Evolutionary conservation across 805 yeast species (phyloP).

Genomic region (Tetrapisispora nanseiensis): DNA sequence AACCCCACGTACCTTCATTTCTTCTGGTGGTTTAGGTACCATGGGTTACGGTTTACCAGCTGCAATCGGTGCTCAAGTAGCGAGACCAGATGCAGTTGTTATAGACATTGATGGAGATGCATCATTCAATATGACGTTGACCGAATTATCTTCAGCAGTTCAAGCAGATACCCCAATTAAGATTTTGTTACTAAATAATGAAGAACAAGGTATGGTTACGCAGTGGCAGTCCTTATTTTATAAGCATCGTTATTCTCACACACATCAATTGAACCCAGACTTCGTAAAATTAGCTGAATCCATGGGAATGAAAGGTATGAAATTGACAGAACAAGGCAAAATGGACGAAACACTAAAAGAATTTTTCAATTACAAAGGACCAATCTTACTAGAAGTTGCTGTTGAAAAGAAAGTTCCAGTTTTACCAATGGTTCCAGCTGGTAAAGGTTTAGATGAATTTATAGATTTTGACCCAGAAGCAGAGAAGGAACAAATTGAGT

Average conservation of each 20-base stretch:
- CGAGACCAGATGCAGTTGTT: slow-evolving; percentile 87
- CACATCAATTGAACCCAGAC: slow-evolving; percentile 92
- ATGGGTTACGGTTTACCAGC: slow-evolving; percentile 98
- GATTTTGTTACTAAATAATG: slow-evolving; percentile 83
- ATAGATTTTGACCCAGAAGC: slow-evolving; percentile 76
- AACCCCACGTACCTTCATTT: slow-evolving; percentile 82
- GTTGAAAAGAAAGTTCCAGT: slow-evolving; percentile 91
- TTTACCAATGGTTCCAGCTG: slow-evolving; percentile 96
- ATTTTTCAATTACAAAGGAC: slow-evolving; percentile 70
- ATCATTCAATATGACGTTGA: slow-evolving; percentile 95
- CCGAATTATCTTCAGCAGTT: slow-evolving; percentile 87
- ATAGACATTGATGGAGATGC: slow-evolving; percentile 99
- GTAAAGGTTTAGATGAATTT: slow-evolving; percentile 89
- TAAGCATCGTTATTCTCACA: slow-evolving; percentile 95
- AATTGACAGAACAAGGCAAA: slow-evolving; percentile 61
- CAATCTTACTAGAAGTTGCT: slow-evolving; percentile 80
- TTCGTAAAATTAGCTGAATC: slow-evolving; percentile 89
- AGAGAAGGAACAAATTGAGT: slow-evolving; percentile 57
- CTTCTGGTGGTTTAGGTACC: slow-evolving; percentile 98
- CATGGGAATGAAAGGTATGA: slow-evolving; percentile 82
- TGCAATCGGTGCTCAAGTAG: slow-evolving; percentile 97
- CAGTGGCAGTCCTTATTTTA: slow-evolving; percentile 98
- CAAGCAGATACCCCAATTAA: slow-evolving; percentile 90
- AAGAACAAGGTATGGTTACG: slow-evolving; percentile 99
- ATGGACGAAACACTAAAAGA: slow-evolving; percentile 47